Evolutionary conservation across 129 eudicot genomes (phyloP).

Genomic region (Pulicaria dysenterica): DNA sequence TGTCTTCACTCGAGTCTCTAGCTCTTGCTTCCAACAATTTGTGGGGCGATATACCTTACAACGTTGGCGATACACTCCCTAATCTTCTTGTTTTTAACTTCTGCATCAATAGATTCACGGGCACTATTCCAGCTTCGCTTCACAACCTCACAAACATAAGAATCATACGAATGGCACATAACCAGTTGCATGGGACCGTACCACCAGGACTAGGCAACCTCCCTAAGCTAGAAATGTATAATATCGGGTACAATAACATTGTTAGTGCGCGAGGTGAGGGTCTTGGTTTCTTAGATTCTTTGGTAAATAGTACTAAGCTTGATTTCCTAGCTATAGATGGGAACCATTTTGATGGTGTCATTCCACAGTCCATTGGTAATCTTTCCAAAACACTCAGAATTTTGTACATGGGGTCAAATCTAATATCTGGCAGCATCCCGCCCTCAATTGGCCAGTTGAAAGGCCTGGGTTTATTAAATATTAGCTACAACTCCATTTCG

Average conservation of each 20-base stretch:
- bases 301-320: conserved; percentile 61
- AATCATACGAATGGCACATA: conserved; percentile 56
- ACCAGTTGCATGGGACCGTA: conserved; percentile 53
- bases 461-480: conserved; percentile 44
- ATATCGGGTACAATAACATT: conserved; percentile 61
- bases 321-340: conserved; percentile 58
- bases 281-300: conserved; percentile 49
- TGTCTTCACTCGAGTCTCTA: conserved; percentile 54
- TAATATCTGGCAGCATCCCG: conserved; percentile 49
- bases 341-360: conserved; percentile 56
- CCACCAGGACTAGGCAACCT: conserved; percentile 58
- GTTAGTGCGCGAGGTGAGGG: conserved; percentile 41
- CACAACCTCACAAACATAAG: conserved; percentile 64
- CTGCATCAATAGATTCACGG: conserved; percentile 71
- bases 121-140: conserved; percentile 67
- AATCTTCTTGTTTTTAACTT: conserved; percentile 60
- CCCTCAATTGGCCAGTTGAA: conserved; percentile 50
- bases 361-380: conserved; percentile 70
- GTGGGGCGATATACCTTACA: conserved; percentile 58
- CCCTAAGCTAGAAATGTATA: conserved; percentile 56
- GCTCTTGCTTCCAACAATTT: conserved; percentile 63
- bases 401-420: conserved; percentile 56
- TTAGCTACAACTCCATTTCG: conserved; percentile 46
- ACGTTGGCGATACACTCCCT: conserved; percentile 54
- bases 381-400: conserved; percentile 53